These are phyloP conservation scores for Nelumbo lutea DNA, from an alignment of 164 flowering plant genomes.

Conservation along the genomic window DNA sequence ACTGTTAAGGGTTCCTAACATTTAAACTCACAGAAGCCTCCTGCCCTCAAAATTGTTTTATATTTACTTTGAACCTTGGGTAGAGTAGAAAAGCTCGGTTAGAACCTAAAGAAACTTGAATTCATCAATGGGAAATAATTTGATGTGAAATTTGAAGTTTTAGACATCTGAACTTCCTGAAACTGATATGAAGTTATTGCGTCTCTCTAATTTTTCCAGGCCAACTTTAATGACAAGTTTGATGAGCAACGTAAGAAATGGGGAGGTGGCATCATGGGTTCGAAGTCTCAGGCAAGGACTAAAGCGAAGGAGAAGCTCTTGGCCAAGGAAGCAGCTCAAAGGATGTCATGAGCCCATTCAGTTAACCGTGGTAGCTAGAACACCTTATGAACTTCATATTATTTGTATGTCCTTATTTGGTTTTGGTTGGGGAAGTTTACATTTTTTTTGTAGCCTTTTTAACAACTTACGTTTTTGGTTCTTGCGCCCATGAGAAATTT, in stretches of 20 bases:
- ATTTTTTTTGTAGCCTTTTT: not conserved
- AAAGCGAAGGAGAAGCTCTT: constrained; percentile 64
- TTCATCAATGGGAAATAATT: no score
- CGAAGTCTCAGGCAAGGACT: constrained; percentile 76
- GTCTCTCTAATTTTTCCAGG: constrained; percentile 1
- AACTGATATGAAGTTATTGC: not conserved
- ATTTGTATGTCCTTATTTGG: no score
- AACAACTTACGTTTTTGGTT: not conserved
- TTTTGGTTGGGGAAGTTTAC: no score
- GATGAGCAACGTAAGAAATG: constrained; percentile 80
- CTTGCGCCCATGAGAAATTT: not conserved
- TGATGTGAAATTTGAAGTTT: no score
- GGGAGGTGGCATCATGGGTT: constrained; percentile 91
- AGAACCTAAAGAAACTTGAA: no score
- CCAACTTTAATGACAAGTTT: constrained; percentile 29
- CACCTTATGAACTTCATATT: not conserved
- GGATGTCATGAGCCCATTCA: constrained; percentile 28
- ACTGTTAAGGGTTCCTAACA: no score
- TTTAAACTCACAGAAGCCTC: no score
- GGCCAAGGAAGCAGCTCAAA: constrained; percentile 76
- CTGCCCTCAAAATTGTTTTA: no score
- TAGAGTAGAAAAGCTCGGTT: no score
- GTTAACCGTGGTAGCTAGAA: not conserved
- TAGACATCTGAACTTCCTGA: no score
- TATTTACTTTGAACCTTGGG: no score